Conservation (phyloP, 2,329 filamentous ascomycete species). For the Falciphora oryzae region DNA sequence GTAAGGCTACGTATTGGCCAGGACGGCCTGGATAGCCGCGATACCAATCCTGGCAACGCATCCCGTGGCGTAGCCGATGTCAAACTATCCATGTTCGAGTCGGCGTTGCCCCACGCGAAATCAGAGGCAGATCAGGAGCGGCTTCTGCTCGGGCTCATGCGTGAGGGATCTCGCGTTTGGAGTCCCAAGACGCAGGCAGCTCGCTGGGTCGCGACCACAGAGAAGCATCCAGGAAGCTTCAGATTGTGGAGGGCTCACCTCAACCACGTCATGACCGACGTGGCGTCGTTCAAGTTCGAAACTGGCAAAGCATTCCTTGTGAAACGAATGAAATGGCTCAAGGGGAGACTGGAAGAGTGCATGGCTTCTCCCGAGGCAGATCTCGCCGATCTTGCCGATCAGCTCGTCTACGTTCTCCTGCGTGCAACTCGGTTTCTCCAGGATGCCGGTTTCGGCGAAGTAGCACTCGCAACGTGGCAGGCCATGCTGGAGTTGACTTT, state of each 20-base stretch:
- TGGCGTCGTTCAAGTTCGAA: slow-evolving; percentile 63
- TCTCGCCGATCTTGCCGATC: slow-evolving; percentile 23
- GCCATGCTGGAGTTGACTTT: slow-evolving; percentile 68
- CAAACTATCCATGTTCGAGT: slow-evolving; percentile 72
- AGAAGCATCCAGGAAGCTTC: slow-evolving; percentile 52
- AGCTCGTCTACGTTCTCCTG: slow-evolving; percentile 66
- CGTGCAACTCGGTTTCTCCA: slow-evolving; percentile 67
- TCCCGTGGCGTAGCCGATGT: slow-evolving; percentile 67
- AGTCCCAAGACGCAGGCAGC: slow-evolving; percentile 51
- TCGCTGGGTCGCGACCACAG: slow-evolving; percentile 52
- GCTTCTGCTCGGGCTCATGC: slow-evolving; percentile 64
- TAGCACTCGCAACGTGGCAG: slow-evolving; percentile 78
- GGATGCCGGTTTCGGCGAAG: slow-evolving; percentile 72
- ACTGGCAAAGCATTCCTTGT: slow-evolving; percentile 54
- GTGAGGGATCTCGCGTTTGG: slow-evolving; percentile 72
- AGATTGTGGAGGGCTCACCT: slow-evolving; percentile 68
- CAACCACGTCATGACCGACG: slow-evolving; percentile 65
- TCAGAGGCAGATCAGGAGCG: slow-evolving; percentile 44
- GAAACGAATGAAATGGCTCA: slow-evolving; percentile 45
- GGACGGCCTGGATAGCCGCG: neutral
- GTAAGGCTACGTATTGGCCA: slow-evolving; percentile 24
- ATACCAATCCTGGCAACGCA: slow-evolving; percentile 48
- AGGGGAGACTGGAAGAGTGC: slow-evolving; percentile 13
- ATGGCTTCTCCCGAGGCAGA: slow-evolving; percentile 10
- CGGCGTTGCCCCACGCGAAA: slow-evolving; percentile 58